These are phyloP conservation scores for Fusarium marasasianum DNA, from an alignment of 2,329 filamentous ascomycete species.

Conservation along the genomic window DNA sequence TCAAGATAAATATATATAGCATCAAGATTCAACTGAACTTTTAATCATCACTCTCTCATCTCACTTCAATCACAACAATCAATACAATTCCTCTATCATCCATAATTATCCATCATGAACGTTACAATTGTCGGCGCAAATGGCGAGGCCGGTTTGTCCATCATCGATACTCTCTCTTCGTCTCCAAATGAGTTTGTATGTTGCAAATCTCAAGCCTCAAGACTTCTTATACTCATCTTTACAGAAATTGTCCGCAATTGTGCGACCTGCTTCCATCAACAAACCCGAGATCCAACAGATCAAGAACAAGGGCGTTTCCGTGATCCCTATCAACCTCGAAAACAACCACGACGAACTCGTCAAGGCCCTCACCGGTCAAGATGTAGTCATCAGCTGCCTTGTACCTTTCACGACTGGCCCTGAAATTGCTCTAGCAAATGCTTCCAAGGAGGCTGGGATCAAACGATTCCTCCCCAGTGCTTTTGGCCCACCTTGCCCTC, in stretches of 20 bases:
- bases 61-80: neutral
- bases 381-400: conserved; percentile 21
- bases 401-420: neutral
- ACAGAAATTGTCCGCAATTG: conserved; percentile 24
- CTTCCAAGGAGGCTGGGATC: conserved; percentile 25
- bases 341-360: conserved; percentile 17
- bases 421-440: conserved; percentile 19
- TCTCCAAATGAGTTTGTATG: conserved; percentile 26
- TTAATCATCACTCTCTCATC: neutral
- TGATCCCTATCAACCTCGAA: conserved; percentile 9
- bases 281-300: conserved; percentile 18
- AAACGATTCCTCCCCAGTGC: conserved; percentile 29
- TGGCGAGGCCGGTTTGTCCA: conserved; percentile 26
- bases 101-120: conserved; percentile 14
- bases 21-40: neutral
- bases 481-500: conserved; percentile 18
- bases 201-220: neutral
- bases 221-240: neutral
- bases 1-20: neutral
- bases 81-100: neutral
- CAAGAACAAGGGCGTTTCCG: conserved; percentile 11
- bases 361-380: conserved; percentile 11
- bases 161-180: conserved; percentile 13
- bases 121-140: conserved; percentile 32
- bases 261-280: conserved; percentile 23